A percentile compares a stretch with the other conserved stretches of the same genome.
phyloP scores from a whole-genome alignment of 495 filamentous ascomycete species.

The Astrothelium subdiscretum region DNA sequence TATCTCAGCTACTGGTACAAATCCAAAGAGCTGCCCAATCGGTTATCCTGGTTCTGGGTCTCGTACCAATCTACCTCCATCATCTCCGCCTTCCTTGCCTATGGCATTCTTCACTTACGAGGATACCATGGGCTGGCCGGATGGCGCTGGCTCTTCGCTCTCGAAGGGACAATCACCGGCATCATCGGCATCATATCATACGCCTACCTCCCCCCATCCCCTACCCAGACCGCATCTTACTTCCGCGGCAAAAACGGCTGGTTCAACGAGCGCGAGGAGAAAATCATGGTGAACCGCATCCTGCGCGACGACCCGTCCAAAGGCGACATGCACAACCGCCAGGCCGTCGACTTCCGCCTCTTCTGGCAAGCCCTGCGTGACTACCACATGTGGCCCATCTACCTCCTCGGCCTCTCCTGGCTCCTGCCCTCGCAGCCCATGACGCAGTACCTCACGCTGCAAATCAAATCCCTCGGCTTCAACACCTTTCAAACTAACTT shows the following conservation, averaged over 20 bases:
- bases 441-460: slow-evolving; percentile 33
- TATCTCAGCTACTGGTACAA: slow-evolving; percentile 45
- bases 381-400: slow-evolving; percentile 30
- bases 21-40: slow-evolving; percentile 37
- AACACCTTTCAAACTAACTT: slow-evolving; percentile 24
- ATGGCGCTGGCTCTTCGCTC: slow-evolving; percentile 42
- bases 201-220: slow-evolving; percentile 41
- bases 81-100: slow-evolving; percentile 38
- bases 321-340: slow-evolving; percentile 51
- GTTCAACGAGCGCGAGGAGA: slow-evolving; percentile 48
- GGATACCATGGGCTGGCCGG: slow-evolving; percentile 37
- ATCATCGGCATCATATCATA: slow-evolving; percentile 41
- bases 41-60: slow-evolving; percentile 43
- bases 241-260: slow-evolving; percentile 47
- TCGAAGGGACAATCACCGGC: slow-evolving; percentile 44
- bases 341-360: slow-evolving; percentile 36
- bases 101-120: slow-evolving; percentile 40
- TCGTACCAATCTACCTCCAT: slow-evolving; percentile 47
- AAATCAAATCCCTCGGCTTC: slow-evolving; percentile 32
- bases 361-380: slow-evolving; percentile 44
- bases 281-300: slow-evolving; percentile 53
- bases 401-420: slow-evolving; percentile 24
- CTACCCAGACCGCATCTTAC: slow-evolving; percentile 42
- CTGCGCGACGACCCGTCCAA: slow-evolving; percentile 55
- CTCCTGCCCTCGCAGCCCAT: slow-evolving; percentile 32